Evolutionary conservation across 768 basidiomycete genomes (phyloP), one percentile per base, ranked within the genome.

Genomic region (Hydnum rufescens): DNA sequence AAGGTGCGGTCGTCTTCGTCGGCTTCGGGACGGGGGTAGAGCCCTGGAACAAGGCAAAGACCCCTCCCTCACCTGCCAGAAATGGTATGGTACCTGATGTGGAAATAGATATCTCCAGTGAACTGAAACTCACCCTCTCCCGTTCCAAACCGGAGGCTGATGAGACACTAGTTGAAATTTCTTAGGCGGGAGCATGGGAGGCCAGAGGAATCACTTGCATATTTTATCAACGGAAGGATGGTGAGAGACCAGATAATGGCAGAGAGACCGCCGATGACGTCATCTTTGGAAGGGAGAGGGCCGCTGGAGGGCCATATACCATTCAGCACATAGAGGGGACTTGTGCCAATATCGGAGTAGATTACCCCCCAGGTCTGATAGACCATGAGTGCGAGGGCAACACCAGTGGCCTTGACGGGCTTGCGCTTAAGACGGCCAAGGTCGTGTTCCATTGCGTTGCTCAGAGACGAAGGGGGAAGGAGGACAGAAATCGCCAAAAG

Each of bases 181-280:
- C 47, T 2, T 19, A 52, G 26, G 6, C 46, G 1, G 18, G 3
- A 25, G 18, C 29, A 42, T 39, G 4, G 16, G n/a, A 53, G 25
- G 1, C 34, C 28, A 25, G 44, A 32, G 23, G 29, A 29, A 44
- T 4, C 44, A 58, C 72, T 22, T 56, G 74, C 77, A 59, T 80
- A 81, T 77, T 80, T 81, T 25, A 76, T 34, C 47, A 79, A 60
- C 0, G 79, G 78, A 19, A 79, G 58, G 25, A 80, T 64, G 0
- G 76, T 75, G 31, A 82, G 60, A 2, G 77, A 63, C 79, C 78
- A 81, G 32, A 81, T 59, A 53, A 81, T 78, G 19, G 77, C 75
- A 53, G 72, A 74, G 44, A 80, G 56, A 3, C 72, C 74, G 0
- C 79, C 78, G 49, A 82, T 73, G 16, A 79, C 63, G 59, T 80